These are phyloP conservation scores for Amaranthus palmeri DNA, from an alignment of 148 eudicot genomes.

Conservation along the genomic window DNA sequence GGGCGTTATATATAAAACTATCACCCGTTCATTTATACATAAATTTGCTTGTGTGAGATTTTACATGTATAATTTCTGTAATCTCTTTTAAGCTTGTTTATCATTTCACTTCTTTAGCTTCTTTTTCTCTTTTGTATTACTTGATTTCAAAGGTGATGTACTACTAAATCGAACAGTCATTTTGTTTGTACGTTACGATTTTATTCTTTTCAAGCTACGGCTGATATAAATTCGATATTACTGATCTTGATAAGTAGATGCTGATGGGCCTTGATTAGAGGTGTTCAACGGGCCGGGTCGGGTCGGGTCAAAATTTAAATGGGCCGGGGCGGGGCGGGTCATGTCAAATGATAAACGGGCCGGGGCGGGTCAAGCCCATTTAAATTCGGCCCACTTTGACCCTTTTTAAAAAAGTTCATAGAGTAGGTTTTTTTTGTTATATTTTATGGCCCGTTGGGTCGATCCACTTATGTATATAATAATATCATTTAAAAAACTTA, in stretches of 20 bases:
- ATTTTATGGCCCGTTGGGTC: too few relatives aligned
- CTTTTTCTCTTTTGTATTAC: neutral
- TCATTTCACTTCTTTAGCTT: neutral
- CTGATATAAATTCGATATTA: neutral
- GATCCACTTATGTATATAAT: too few relatives aligned
- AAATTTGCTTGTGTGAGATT: neutral
- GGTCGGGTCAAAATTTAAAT: too few relatives aligned
- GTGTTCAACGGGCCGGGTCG: too few relatives aligned
- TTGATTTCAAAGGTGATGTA: neutral
- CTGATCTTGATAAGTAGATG: neutral
- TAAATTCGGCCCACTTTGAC: too few relatives aligned
- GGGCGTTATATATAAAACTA: neutral
- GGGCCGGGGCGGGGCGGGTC: too few relatives aligned
- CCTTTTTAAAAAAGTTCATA: too few relatives aligned
- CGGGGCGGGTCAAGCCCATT: too few relatives aligned
- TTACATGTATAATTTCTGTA: slow-evolving; percentile 20
- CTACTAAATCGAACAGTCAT: neutral
- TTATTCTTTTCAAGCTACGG: neutral
- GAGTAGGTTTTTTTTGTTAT: too few relatives aligned
- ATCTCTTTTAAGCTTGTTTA: slow-evolving; percentile 8
- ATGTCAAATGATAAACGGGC: too few relatives aligned
- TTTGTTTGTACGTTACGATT: neutral
- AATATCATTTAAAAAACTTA: too few relatives aligned
- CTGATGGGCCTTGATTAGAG: neutral
- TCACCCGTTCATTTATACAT: slow-evolving; percentile 3